Percentiles rank a stretch among this genome's conserved stretches.
These are phyloP conservation scores for Ehretia macrophylla DNA, from an alignment of 257 asterid genomes.

Conservation along the genomic window DNA sequence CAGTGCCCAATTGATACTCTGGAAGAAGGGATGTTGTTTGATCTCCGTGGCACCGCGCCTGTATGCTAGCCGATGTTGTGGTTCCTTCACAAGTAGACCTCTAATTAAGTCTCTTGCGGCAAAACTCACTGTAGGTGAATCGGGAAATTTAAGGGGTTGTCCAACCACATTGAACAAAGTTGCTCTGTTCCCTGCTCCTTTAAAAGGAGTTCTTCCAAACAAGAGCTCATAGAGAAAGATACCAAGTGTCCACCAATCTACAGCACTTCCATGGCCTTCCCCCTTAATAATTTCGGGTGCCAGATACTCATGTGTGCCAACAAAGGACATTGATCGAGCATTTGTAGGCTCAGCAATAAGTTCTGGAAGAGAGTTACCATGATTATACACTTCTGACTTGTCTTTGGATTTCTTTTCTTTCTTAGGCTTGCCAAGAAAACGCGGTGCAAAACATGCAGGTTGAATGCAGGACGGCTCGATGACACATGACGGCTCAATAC, in stretches of 20 bases:
- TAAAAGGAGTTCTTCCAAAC: slow-evolving; percentile 60
- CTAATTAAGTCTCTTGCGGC: slow-evolving; percentile 66
- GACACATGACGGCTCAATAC: slow-evolving; percentile 51
- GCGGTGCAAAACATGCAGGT: slow-evolving; percentile 55
- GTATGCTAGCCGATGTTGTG: slow-evolving; percentile 61
- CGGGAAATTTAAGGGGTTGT: slow-evolving; percentile 58
- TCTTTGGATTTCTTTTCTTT: slow-evolving; percentile 47
- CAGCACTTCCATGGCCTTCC: slow-evolving; percentile 70
- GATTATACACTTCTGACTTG: slow-evolving; percentile 34
- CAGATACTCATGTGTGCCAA: slow-evolving; percentile 62
- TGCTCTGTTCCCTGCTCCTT: slow-evolving; percentile 57
- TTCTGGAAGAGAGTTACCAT: slow-evolving; percentile 47
- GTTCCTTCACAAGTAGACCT: slow-evolving; percentile 60
- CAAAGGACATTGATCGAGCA: slow-evolving; percentile 72
- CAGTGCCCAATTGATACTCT: slow-evolving; percentile 60
- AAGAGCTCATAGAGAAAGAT: slow-evolving; percentile 54
- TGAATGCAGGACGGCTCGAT: slow-evolving; percentile 52
- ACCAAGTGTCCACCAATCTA: slow-evolving; percentile 74
- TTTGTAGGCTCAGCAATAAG: slow-evolving; percentile 62
- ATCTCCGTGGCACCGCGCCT: slow-evolving; percentile 68
- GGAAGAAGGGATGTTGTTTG: slow-evolving; percentile 62
- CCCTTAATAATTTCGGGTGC: slow-evolving; percentile 67
- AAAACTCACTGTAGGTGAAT: slow-evolving; percentile 52
- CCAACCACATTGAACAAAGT: slow-evolving; percentile 67
- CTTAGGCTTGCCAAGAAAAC: slow-evolving; percentile 42